Base-by-base conservation (phyloP, 441 rosid genomes). In the Adansonia grandidieri region DNA sequence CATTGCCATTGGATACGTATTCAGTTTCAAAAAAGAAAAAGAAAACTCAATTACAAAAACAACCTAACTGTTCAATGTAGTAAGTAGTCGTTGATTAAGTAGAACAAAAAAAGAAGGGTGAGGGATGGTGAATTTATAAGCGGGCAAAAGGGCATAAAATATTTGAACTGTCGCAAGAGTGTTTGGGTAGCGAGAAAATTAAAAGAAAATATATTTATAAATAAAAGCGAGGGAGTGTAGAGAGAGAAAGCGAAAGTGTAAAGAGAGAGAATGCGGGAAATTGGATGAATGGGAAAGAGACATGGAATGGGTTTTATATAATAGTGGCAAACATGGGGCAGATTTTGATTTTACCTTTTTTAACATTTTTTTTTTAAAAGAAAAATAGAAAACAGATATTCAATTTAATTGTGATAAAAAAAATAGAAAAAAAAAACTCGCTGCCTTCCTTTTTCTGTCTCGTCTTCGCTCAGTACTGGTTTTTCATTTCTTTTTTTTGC, bases 281-380 rank as follows among this genome's bases (percentile, higher is more conserved):
- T 19, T 15, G 68, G 81, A 13, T 65, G 80, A 64, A 82, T 47
- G 58, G 76, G 78, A 70, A 62, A 77, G 64, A 72, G 78, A 71
- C 42, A 40, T 17, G 77, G 58, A 76, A 61, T 48, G 78, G 84
- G 74, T 77, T 86, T 82, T 85, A 87, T 82, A 87, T 14, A 28
- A 80, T 56, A 50, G 80, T 44, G 15, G 62, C 22, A 45, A 48
- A 20, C 32, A 42, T 57, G 62, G 17, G 60, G 54, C 44, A 44
- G 22, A 62, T 64, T 40, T 37, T 57, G 77, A 51, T 60, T 64
- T 80, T 37, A 51, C 71, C 48, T 42, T 20, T 75, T 58, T 65
- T 40, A 42, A 17, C 28, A 58, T 8, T 1, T 60, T 13, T 53
- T 53, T 13, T 53, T 14, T 2, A 14, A 14, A 15, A 3, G 6